These are phyloP conservation scores for Pythium scleroteichum DNA, from an alignment of 352 stramenopile species.

Conservation along the genomic window DNA sequence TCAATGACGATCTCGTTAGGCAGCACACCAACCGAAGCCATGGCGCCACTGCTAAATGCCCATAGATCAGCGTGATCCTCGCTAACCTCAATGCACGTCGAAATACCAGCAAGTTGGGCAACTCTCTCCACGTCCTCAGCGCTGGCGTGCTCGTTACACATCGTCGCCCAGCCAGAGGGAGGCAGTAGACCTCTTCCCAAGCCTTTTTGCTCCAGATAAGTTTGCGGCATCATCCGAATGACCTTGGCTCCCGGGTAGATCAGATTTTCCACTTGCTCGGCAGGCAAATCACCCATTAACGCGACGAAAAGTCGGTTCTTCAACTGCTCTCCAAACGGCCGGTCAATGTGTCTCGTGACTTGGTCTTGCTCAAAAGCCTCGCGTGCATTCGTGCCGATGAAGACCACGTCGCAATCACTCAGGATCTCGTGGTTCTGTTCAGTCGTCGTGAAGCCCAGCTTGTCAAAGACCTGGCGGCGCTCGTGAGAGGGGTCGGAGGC, in stretches of 20 bases:
- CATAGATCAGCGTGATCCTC: constrained; percentile 24
- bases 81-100: constrained; percentile 38
- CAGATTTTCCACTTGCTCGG: constrained; percentile 53
- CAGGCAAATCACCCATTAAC: constrained; percentile 64
- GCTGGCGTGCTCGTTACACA: constrained; percentile 52
- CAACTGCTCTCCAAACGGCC: constrained; percentile 14
- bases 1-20: constrained; percentile 27
- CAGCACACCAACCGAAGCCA: constrained; percentile 8
- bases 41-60: constrained; percentile 22
- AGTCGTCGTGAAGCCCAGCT: constrained; percentile 67
- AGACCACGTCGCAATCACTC: constrained; percentile 71
- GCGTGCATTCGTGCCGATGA: constrained; percentile 57
- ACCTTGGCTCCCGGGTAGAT: constrained; percentile 66
- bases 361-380: constrained; percentile 37
- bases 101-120: constrained; percentile 55
- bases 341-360: constrained; percentile 9
- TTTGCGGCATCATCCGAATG: constrained; percentile 75
- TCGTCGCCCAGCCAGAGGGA: constrained; percentile 49
- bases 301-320: constrained; percentile 67
- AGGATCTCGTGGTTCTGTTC: constrained; percentile 57
- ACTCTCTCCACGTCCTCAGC: constrained; percentile 58
- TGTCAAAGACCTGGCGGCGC: constrained; percentile 56
- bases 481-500: constrained; percentile 61
- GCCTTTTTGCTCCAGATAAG: constrained; percentile 52
- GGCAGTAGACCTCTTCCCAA: constrained; percentile 55